Evolutionary conservation across 2,329 filamentous ascomycete species (phyloP).

Genomic region (Sporothrix curviconia): DNA sequence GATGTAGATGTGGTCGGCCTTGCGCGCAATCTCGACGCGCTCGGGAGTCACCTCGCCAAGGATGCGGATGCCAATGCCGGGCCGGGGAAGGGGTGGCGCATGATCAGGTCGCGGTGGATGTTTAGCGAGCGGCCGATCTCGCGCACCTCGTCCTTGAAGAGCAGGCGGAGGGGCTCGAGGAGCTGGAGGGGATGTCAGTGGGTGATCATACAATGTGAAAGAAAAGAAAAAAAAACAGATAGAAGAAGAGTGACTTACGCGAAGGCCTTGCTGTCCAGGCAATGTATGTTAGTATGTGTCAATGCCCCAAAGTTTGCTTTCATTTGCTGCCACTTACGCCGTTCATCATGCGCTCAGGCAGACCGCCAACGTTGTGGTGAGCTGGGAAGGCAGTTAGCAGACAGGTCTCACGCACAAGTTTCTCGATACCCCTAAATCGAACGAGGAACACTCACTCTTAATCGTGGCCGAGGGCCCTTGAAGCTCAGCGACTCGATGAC

Average conservation of each 20-base stretch:
- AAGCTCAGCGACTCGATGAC: slow-evolving; percentile 44
- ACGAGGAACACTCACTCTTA: slow-evolving; percentile 29
- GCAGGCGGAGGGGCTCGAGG: slow-evolving; percentile 70
- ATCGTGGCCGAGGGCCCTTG: slow-evolving; percentile 45
- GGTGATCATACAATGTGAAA: neutral
- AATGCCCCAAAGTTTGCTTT: too few species aligned
- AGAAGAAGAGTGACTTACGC: slow-evolving; percentile 3
- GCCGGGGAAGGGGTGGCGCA: slow-evolving; percentile 45
- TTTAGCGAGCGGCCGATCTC: slow-evolving; percentile 61
- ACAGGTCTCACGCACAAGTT: neutral
- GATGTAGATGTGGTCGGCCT: slow-evolving; percentile 74
- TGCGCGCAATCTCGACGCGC: slow-evolving; percentile 69
- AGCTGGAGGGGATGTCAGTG: slow-evolving; percentile 45
- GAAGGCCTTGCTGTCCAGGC: slow-evolving; percentile 12
- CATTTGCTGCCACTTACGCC: slow-evolving; percentile 23
- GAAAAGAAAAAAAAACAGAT: neutral
- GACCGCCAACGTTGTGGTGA: slow-evolving; percentile 40
- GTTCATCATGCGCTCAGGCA: slow-evolving; percentile 33
- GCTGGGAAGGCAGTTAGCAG: slow-evolving; percentile 22
- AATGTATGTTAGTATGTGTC: neutral
- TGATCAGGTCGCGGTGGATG: slow-evolving; percentile 68
- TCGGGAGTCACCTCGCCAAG: slow-evolving; percentile 78
- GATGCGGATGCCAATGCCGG: slow-evolving; percentile 67
- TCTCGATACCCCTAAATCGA: neutral
- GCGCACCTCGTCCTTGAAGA: slow-evolving; percentile 74